These are phyloP conservation scores for Multifurca ochricompacta DNA, from an alignment of 768 basidiomycete genomes.

Conservation along the genomic window DNA sequence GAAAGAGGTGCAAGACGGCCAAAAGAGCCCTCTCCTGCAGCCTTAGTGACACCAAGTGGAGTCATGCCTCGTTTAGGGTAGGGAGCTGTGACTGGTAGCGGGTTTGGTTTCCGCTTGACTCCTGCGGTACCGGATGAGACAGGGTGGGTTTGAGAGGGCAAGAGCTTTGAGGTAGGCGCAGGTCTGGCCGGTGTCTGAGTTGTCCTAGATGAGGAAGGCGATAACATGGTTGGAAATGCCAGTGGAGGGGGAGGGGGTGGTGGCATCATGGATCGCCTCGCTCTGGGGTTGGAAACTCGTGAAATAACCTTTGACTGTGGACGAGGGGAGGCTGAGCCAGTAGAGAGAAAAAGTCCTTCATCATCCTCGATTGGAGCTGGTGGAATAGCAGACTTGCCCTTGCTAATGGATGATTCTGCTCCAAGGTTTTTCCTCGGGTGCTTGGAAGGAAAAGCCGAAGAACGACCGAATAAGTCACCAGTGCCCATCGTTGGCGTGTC, in stretches of 20 bases:
- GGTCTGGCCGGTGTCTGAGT: background rate
- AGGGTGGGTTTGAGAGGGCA: background rate
- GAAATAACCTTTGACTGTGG: constrained; percentile 1
- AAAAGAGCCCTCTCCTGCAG: constrained; percentile 13
- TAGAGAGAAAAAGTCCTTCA: constrained; percentile 19
- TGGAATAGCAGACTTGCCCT: background rate
- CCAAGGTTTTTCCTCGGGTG: background rate
- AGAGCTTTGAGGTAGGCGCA: background rate
- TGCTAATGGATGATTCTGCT: background rate
- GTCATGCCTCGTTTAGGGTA: constrained; percentile 20
- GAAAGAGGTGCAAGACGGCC: constrained; percentile 23
- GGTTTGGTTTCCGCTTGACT: constrained; percentile 18
- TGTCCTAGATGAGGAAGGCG: background rate
- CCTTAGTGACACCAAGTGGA: constrained; percentile 19
- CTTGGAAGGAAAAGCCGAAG: constrained; percentile 4
- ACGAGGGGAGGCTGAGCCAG: constrained; percentile 1
- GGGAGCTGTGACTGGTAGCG: constrained; percentile 19
- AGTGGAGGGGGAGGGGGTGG: background rate
- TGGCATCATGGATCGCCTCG: constrained; percentile 2
- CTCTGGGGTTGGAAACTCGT: constrained; percentile 2
- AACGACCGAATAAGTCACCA: constrained; percentile 16
- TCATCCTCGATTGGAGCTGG: constrained; percentile 14
- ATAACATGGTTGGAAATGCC: background rate
- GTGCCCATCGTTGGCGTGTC: constrained; percentile 3
- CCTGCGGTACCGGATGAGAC: constrained; percentile 9